These are phyloP conservation scores for Metschnikowia arizonensis DNA, from an alignment of 805 yeast species.

Conservation along the genomic window DNA sequence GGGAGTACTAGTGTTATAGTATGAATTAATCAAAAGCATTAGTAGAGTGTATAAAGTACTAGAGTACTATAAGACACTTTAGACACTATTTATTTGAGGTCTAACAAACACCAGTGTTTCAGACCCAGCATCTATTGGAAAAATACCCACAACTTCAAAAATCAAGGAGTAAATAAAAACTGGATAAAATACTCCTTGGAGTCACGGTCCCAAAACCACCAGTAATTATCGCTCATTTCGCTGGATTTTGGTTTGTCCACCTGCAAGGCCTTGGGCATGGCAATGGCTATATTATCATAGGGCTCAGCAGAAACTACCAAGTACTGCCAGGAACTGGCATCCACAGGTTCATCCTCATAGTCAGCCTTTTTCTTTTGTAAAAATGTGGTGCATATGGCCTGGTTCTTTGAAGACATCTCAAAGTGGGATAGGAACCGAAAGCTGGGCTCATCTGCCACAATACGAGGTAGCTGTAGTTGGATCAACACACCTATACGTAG, in stretches of 20 bases:
- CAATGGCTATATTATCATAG: conserved; percentile 74
- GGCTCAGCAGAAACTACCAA: conserved; percentile 86
- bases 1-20: too few relatives aligned
- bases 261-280: conserved; percentile 63
- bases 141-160: too few relatives aligned
- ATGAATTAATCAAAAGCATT: too few relatives aligned
- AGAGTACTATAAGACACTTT: too few relatives aligned
- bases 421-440: conserved; percentile 74
- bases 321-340: conserved; percentile 54
- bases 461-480: conserved; percentile 52
- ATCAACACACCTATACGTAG: conserved; percentile 62
- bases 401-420: conserved; percentile 50
- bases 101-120: too few relatives aligned
- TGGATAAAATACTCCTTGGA: conserved; percentile 67
- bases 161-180: conserved; percentile 43
- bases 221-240: conserved; percentile 37
- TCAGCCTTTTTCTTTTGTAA: conserved; percentile 19
- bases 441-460: conserved; percentile 51
- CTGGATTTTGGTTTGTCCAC: conserved; percentile 29
- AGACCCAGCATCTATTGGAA: too few relatives aligned
- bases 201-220: conserved; percentile 75
- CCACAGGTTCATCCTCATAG: conserved; percentile 19
- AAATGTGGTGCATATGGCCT: conserved; percentile 29
- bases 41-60: too few relatives aligned
- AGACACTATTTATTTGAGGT: too few relatives aligned